phyloP scores from a whole-genome alignment of 495 filamentous ascomycete genomes.

The Neurospora sp. region DNA sequence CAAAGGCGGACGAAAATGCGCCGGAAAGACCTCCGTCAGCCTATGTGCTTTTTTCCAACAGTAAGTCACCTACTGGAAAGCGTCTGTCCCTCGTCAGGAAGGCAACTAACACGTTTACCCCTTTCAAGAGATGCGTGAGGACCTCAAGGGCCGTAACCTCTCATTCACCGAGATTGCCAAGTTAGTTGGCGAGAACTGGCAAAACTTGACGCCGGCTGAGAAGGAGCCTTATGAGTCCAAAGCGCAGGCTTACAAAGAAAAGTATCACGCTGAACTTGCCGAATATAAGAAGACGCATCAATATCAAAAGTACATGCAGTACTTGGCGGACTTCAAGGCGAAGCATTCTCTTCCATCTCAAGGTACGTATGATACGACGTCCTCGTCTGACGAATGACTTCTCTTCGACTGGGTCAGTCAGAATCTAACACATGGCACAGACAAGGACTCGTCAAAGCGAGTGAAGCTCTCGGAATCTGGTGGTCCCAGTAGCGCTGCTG shows the following conservation, averaged over 20 bases:
- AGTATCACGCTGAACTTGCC: conserved; percentile 52
- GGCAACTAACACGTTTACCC: not conserved
- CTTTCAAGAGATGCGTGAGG: conserved; percentile 56
- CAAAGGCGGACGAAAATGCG: conserved; percentile 72
- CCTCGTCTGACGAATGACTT: not conserved
- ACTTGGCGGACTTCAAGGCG: conserved; percentile 64
- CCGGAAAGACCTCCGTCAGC: conserved; percentile 69
- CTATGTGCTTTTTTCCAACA: conserved; percentile 77
- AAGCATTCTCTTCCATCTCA: conserved; percentile 44
- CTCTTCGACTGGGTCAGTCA: not conserved
- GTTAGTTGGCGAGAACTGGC: conserved; percentile 71
- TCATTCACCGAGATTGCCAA: conserved; percentile 78
- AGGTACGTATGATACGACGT: conserved; percentile 21
- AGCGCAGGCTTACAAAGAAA: conserved; percentile 60
- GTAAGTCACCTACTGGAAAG: conserved; percentile 33
- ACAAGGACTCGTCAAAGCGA: conserved; percentile 36
- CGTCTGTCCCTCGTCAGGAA: not conserved
- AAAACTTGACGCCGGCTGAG: conserved; percentile 49
- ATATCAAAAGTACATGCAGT: conserved; percentile 51
- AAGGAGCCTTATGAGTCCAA: conserved; percentile 63
- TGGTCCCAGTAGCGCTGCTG: conserved; percentile 18
- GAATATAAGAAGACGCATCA: conserved; percentile 63
- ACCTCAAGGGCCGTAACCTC: conserved; percentile 59
- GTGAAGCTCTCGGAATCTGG: conserved; percentile 23
- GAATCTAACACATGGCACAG: conserved; percentile 9